Percentiles rank a stretch among this genome's conserved stretches.
These are phyloP conservation scores for Ceratorhiza oryzae-sativae DNA, from an alignment of 1,284 basidiomycete species.

Conservation along the genomic window DNA sequence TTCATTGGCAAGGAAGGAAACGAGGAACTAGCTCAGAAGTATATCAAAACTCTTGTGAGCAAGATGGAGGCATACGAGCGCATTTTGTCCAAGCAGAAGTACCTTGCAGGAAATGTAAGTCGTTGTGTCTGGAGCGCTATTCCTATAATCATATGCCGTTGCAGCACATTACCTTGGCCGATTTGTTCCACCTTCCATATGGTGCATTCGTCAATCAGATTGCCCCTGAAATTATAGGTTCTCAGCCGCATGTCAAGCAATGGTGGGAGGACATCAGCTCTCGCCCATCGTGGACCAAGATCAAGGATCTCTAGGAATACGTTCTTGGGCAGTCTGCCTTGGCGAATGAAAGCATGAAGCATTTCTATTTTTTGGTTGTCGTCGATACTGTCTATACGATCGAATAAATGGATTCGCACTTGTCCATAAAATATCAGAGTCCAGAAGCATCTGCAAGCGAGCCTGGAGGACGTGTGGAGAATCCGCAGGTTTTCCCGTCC, in stretches of 20 bases:
- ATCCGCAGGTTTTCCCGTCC: too few relatives aligned
- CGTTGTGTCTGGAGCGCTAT: not conserved
- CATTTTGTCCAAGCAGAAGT: constrained; percentile 61
- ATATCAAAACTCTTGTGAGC: constrained; percentile 49
- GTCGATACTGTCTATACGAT: too few relatives aligned
- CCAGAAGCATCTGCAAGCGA: too few relatives aligned
- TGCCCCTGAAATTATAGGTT: constrained; percentile 44
- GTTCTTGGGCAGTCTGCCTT: too few relatives aligned
- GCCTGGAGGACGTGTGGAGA: too few relatives aligned
- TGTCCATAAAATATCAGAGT: too few relatives aligned
- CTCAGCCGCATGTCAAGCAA: not conserved
- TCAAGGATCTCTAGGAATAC: too few relatives aligned
- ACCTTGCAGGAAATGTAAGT: constrained; percentile 56
- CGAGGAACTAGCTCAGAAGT: constrained; percentile 48
- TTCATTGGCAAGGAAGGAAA: constrained; percentile 44
- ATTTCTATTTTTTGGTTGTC: too few relatives aligned
- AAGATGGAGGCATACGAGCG: constrained; percentile 60
- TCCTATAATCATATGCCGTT: constrained; percentile 15
- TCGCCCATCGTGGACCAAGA: constrained; percentile 52
- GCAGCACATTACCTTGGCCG: constrained; percentile 55
- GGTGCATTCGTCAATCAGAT: constrained; percentile 43
- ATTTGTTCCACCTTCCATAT: constrained; percentile 50
- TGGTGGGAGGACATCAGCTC: constrained; percentile 53
- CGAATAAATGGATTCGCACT: too few relatives aligned
- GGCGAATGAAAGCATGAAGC: too few relatives aligned